Evolutionary conservation across 1,139 yeast genomes (phyloP), one percentile per base, ranked within the genome.

Genomic region (Entelexis paramagnoliae): DNA sequence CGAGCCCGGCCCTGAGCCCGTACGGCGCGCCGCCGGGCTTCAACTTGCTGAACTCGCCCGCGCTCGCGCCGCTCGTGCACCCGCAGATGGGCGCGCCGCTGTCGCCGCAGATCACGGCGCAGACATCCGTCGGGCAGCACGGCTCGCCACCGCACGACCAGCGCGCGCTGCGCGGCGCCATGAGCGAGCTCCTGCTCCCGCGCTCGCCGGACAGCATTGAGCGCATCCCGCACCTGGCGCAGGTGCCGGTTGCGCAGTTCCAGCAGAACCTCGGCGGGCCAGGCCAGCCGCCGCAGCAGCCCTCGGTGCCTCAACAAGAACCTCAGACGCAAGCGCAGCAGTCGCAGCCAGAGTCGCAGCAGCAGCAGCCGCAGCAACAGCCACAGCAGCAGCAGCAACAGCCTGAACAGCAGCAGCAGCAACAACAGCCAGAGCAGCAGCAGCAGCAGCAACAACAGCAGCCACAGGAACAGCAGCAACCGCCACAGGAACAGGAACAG

Each of bases 181-280:
- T 65, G 63, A 64, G 67, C 51, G 70, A 66, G 57, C 67, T 64
- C 53, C 57, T 65, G 49, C 59, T 66, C 19, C 69, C 69, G 20
- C 57, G 64, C 22, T 60, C 66, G 1, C 66, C 66, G 13, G 64
- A 62, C 13, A 54, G 59, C n/a, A 53, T 61, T 33, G 69, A 66
- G 29, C 56, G 63, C 28, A 66, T 66, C 28, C 69, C 68, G 19
- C 62, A 64, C 7, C 52, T 66, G 4, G 49, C 59, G 29, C 59
- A 58, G 33, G 42, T 59, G 19, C 58, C 54, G 4, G 54, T 51
- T 29, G 51, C 54, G 2, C 56, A 57, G 53, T 51, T 52, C 47
- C 56, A 49, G 42, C 43, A 24, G 22, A 24, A 32, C 8, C 40
- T n/a, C 14, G 32, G 39, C n/a, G 30, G 17, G 14, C 35, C 42